phyloP scores from a whole-genome alignment of 805 yeast genomes.

The Limtongia smithiae region DNA sequence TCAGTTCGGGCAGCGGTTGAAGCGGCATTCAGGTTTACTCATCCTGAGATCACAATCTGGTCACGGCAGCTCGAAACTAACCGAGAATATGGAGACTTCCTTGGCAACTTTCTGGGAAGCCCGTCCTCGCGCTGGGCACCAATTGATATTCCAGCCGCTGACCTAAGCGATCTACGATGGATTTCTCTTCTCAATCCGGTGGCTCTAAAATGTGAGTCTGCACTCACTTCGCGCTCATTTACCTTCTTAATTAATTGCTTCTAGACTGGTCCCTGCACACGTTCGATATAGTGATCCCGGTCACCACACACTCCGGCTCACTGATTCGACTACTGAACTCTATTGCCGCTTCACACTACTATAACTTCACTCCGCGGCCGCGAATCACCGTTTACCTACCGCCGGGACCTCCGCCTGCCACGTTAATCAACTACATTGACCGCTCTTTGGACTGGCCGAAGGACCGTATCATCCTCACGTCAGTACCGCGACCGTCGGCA shows the following conservation, averaged over 20 bases:
- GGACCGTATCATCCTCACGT: slow-evolving; percentile 19
- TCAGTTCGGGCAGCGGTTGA: slow-evolving; percentile 17
- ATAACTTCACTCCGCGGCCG: slow-evolving; percentile 23
- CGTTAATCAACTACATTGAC: slow-evolving; percentile 19
- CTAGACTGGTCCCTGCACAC: slow-evolving; percentile 22
- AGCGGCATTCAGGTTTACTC: slow-evolving; percentile 6
- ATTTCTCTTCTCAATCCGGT: slow-evolving; percentile 10
- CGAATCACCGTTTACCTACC: slow-evolving; percentile 25
- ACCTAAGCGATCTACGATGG: slow-evolving; percentile 18
- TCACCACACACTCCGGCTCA: slow-evolving; percentile 18
- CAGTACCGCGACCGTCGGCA: slow-evolving; percentile 6
- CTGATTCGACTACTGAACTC: slow-evolving; percentile 19
- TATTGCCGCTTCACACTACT: slow-evolving; percentile 19
- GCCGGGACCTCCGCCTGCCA: slow-evolving; percentile 23
- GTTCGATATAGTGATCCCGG: slow-evolving; percentile 23
- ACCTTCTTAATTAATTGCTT: too few relatives aligned
- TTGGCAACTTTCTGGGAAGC: slow-evolving; percentile 14
- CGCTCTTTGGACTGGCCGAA: slow-evolving; percentile 17
- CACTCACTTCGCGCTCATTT: too few relatives aligned
- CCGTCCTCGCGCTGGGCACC: slow-evolving; percentile 23
- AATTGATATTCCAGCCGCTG: slow-evolving; percentile 23
- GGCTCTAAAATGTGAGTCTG: slow-evolving; percentile 14
- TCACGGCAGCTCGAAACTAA: slow-evolving; percentile 19
- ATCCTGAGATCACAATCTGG: slow-evolving; percentile 23
- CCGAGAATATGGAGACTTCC: slow-evolving; percentile 10